Evolutionary conservation across 768 basidiomycete genomes (phyloP), one percentile per base, ranked within the genome.

Genomic region (Lactifluus rugatus): DNA sequence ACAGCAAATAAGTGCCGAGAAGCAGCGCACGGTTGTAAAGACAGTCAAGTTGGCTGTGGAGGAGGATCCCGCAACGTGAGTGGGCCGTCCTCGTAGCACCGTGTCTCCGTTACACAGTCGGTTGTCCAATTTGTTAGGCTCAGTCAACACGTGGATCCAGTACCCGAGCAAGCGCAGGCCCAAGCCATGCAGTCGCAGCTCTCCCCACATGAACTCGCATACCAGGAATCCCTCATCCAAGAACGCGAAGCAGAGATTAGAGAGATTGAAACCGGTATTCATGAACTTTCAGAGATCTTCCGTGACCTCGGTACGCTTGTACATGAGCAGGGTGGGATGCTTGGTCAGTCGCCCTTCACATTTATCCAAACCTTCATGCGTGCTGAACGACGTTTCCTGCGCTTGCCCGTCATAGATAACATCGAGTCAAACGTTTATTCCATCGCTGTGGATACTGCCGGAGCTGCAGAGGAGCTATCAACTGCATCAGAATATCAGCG

Each of bases 191-290:
- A 89, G 66, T 74, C 74, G 6, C 85, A 87, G 59, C 73, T 92
- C n/a, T 91, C 89, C 2, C 89, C 90, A 0, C 87, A 89, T 59
- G 95, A 97, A 71, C 80, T 98, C 23, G 91, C 91, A 14, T 94
- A 94, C 69, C 96, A 98, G 70, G 95, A 99, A 69, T 89, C 91
- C 10, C 74, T 98, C 37, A 93, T 96, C 53, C 85, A 87, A 52
- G 96, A 99, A 68, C 87, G 96, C 17, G 95, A 99, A 70, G 78
- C 78, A 0, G 96, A 98, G 67, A 98, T 98, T 54, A 82, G 89
- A 51, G 93, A 97, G 68, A 99, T 99, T 52, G 96, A 99, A 71
- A 85, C 83, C 7, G 95, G 96, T 7, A 97, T 99, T 55, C 92
- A 95, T 66, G 95, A 99, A 70, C 73, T 99, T 47, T 82, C 89